Base-by-base conservation (phyloP, 2,329 filamentous ascomycete species). In the Pestalotiopsis sp. region DNA sequence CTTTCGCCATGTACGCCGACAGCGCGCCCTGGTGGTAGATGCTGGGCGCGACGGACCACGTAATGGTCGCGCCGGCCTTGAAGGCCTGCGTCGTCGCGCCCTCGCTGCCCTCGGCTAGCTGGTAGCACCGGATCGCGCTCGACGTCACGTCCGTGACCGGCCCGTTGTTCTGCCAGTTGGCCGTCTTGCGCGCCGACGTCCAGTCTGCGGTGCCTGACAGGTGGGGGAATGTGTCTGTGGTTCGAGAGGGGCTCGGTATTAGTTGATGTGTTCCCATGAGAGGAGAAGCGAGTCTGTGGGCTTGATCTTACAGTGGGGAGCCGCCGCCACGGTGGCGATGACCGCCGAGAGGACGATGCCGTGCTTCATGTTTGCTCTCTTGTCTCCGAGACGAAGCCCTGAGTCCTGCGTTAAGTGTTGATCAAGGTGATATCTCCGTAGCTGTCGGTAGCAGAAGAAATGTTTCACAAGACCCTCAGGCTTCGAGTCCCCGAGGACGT, bases 91-190 rank as follows among this genome's bases (percentile, higher is more conserved):
- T 82, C 63, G 78, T 73, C 6, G 79, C 74, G 1, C 81, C 77
- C 27, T 71, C 79, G 36, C 78, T 80, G 52, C 83, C 82, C 3
- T 80, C 73, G 11, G 75, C 75, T 11, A 82, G 77, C 73, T 86
- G 82, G 75, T 85, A 87, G 79, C 85, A 87, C n/a, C 83, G 83
- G 78, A 87, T 84, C 68, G 83, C 80, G 1, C 80, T 72, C 52
- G 82, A 84, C 62, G 74, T 80, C 38, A 87, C 84, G 69, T 84
- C 79, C 3, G 83, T 83, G 45, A 87, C 84, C 25, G 82, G 82
- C 12, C 76, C 77, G 72, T 83, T 83, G 67, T 75, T 79, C 73
- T 83, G 82, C 71, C 80, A 82, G 76, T 84, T 84, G 66, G 81
- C 79, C 45, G 83, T 83, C 72, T 80, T 77, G 58, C 83, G 80